Base-by-base conservation (phyloP, 345 rosid genomes). In the Eucalyptus polyanthemos region DNA sequence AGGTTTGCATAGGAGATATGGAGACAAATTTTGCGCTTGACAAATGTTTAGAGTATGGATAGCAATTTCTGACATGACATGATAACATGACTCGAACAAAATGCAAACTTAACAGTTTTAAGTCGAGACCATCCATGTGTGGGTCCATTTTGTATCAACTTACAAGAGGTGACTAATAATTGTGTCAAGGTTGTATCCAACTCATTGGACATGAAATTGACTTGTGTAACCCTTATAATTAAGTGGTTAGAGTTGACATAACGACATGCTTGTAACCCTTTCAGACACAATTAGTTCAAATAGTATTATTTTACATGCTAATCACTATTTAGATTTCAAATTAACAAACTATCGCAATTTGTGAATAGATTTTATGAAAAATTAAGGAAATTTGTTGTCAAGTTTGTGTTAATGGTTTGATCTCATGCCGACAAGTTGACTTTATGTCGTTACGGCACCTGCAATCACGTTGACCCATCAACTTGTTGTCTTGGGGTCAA, bases 221-320 rank as follows among this genome's bases (percentile, higher is more conserved):
- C 42, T 17, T 16, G 13, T 9, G 42, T 34, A 69, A 17, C 80
- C 24, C 24, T 31, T 34, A 0, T 1, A 69, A 34, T 69, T 9
- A 31, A 17, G 12, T 31, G 13, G 24, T 69, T 17, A 69, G 24
- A 17, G 24, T 69, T 69, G 24, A 69, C 7, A 34, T 10, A 6
- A 2, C 2, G 0, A 17, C 6, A 10, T 16, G 44, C 2, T 16
- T 69, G 24, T 31, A 10, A 34, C 80, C 80, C 24, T 0, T 65
- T 15, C 4, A 37, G 8, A 72, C 8, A 72, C 27, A 9, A 37
- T 10, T 37, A 37, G 8, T 5, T 72, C 81, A 72, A 72, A 37
- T 72, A 72, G 45, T 72, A 72, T 72, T 19, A 3, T 19, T 72
- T 37, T 37, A 13, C 11, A 37, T 72, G 45, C 25, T 19, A 37